Percentiles rank a stretch among this genome's conserved stretches.
These are phyloP conservation scores for Thelonectria discophora DNA, from an alignment of 2,329 filamentous ascomycete species.

Conservation along the genomic window DNA sequence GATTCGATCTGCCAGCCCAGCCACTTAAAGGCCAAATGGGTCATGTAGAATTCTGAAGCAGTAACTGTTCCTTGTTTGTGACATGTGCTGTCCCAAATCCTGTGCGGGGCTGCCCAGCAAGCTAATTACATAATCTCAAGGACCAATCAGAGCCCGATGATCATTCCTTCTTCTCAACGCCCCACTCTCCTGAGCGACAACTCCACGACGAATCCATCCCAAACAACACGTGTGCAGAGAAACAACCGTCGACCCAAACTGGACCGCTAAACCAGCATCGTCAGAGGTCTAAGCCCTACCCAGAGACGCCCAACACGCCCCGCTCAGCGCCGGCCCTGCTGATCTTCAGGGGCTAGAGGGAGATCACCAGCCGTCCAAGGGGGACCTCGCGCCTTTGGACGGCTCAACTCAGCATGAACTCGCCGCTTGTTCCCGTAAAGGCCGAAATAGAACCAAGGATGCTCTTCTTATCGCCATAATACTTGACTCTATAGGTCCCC, in stretches of 20 bases:
- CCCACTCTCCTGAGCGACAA: no score
- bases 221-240: background rate
- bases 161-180: no score
- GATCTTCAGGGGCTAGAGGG: background rate
- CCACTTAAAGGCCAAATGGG: background rate
- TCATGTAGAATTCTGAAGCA: background rate
- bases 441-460: conserved; percentile 14
- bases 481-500: conserved; percentile 81
- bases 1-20: background rate
- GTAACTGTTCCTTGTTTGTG: no score
- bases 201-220: background rate
- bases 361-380: background rate
- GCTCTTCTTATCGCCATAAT: conserved; percentile 83
- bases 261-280: no score
- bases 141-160: no score
- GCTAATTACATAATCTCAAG: background rate
- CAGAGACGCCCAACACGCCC: background rate
- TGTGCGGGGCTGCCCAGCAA: no score
- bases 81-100: no score
- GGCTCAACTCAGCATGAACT: conserved; percentile 21
- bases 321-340: background rate
- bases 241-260: background rate
- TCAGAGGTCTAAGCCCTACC: conserved; percentile 8
- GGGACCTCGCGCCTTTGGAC: background rate
- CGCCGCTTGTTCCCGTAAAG: conserved; percentile 19